phyloP scores from a whole-genome alignment of 108 stramenopile genomes.

The Cyclotella cryptica region DNA sequence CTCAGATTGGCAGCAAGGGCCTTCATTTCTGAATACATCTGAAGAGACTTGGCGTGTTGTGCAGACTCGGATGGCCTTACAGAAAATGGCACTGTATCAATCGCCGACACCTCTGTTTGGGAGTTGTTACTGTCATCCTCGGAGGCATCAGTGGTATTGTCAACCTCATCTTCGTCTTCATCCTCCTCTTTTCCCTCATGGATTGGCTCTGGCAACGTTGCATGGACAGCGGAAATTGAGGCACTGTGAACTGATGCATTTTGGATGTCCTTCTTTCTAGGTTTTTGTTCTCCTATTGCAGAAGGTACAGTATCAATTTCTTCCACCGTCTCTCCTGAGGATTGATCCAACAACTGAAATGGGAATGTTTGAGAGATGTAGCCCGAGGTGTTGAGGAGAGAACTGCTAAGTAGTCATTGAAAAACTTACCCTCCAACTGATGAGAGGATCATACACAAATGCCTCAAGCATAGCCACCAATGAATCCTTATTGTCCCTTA shows the following conservation, averaged over 20 bases:
- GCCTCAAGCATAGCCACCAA: constrained; percentile 99
- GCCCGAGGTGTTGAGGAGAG: not conserved
- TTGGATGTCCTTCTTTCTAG: constrained; percentile 2
- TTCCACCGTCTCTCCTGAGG: constrained; percentile 7
- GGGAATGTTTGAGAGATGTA: not conserved
- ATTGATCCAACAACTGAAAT: constrained; percentile 19
- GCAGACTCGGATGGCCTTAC: constrained; percentile 14
- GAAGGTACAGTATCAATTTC: constrained; percentile 15
- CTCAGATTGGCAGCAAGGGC: constrained; percentile 71
- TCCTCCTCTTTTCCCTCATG: constrained; percentile 53
- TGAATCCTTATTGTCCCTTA: constrained; percentile 95
- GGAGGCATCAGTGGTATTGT: constrained; percentile 29
- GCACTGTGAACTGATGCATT: constrained; percentile 1
- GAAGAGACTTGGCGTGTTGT: constrained; percentile 56
- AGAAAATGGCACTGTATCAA: constrained; percentile 12
- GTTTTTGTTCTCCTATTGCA: not conserved
- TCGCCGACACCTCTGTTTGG: not conserved
- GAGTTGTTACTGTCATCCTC: not conserved
- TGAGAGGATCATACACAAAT: constrained; percentile 99
- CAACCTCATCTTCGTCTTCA: constrained; percentile 60
- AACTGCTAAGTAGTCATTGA: not conserved
- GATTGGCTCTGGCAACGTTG: constrained; percentile 43
- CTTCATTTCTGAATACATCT: constrained; percentile 82
- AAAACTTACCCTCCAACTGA: constrained; percentile 94
- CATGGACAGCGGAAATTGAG: constrained; percentile 17